Percentiles rank a stretch among this genome's conserved stretches.
phyloP scores from a whole-genome alignment of 441 rosid genomes.

The Adansonia madagascariensis region DNA sequence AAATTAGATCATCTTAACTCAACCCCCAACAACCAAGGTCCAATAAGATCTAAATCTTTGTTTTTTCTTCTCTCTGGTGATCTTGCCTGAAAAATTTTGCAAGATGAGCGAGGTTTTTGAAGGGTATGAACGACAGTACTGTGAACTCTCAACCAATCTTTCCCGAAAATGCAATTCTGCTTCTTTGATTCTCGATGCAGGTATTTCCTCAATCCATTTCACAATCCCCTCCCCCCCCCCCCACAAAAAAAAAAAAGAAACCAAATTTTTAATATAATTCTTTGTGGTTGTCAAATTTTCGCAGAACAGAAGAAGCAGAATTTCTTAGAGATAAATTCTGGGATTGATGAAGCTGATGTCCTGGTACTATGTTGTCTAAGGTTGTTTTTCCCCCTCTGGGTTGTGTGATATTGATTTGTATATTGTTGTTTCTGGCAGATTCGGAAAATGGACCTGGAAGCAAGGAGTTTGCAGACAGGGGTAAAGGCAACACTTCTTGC shows the following conservation, averaged over 20 bases:
- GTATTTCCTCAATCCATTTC: not conserved
- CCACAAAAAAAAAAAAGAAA: not conserved
- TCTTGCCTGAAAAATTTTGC: not conserved
- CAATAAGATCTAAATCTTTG: slow-evolving; percentile 12
- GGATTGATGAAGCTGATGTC: slow-evolving; percentile 83
- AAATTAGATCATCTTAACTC: not conserved
- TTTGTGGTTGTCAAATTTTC: not conserved
- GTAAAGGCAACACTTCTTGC: slow-evolving; percentile 56
- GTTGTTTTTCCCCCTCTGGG: not conserved
- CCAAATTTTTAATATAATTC: not conserved
- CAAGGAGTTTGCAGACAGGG: slow-evolving; percentile 9
- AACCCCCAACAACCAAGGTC: not conserved
- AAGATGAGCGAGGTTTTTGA: slow-evolving; percentile 59
- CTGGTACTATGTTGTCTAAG: slow-evolving; percentile 46
- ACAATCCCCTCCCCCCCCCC: no score
- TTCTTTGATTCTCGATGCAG: not conserved
- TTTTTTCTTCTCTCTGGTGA: not conserved
- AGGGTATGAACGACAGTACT: not conserved
- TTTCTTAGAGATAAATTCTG: slow-evolving; percentile 62
- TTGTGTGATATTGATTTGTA: not conserved
- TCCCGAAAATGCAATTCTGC: not conserved
- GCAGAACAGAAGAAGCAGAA: slow-evolving; percentile 64
- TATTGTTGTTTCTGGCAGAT: slow-evolving; percentile 6
- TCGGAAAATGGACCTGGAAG: slow-evolving; percentile 16
- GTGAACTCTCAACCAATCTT: not conserved